Percentiles rank a stretch among this genome's conserved stretches.
Conservation (phyloP, 163 green algal species). For the Coccomyxa subellipsoidea region DNA sequence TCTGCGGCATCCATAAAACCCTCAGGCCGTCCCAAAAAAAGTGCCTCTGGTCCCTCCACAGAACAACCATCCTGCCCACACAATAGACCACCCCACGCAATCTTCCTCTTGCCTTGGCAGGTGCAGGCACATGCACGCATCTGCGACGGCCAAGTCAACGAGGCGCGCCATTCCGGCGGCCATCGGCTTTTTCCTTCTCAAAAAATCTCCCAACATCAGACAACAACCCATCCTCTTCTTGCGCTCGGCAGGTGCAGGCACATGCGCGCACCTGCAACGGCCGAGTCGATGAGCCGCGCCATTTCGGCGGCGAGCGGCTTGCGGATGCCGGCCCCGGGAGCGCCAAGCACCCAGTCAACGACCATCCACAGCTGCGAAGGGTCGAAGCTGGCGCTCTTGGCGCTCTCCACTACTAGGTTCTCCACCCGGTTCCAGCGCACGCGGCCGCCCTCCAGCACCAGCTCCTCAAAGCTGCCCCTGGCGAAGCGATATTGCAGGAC, state of each 20-base stretch:
- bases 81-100: too few species aligned
- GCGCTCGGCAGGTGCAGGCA: too few species aligned
- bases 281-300: constrained; percentile 27
- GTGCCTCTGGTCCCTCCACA: too few species aligned
- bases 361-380: constrained; percentile 81
- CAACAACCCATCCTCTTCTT: too few species aligned
- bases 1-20: too few species aligned
- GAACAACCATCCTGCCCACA: too few species aligned
- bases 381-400: constrained; percentile 77
- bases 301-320: constrained; percentile 24
- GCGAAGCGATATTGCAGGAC: too few species aligned
- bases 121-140: not conserved
- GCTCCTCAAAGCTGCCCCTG: constrained; percentile 74
- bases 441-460: constrained; percentile 76
- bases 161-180: constrained; percentile 29
- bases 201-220: too few species aligned
- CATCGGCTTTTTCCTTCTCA: too few species aligned
- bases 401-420: constrained; percentile 84
- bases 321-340: constrained; percentile 24
- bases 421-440: constrained; percentile 88
- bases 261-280: constrained; percentile 19
- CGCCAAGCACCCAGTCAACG: constrained; percentile 74
- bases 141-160: constrained; percentile 26
- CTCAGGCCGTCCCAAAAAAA: too few species aligned
- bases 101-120: too few species aligned